phyloP scores from a whole-genome alignment of 306 rosid genomes.

The Adenanthera pavonina region DNA sequence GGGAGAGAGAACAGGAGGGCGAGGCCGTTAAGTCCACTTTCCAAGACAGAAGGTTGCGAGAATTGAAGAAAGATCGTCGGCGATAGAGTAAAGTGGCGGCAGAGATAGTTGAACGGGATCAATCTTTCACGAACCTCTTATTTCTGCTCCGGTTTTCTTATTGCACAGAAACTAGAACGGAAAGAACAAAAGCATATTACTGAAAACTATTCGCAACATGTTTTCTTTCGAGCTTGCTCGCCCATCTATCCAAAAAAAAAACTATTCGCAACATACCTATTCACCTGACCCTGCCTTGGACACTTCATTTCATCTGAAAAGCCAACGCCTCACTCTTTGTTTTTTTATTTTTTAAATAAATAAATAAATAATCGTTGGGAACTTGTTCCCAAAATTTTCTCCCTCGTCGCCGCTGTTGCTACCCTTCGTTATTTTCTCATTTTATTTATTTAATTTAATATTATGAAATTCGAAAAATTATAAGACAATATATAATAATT shows the following conservation, averaged over 20 bases:
- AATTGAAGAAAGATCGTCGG: background rate
- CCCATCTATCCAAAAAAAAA: too few species aligned
- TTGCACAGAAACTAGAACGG: slow-evolving; percentile 4
- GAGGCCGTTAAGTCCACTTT: slow-evolving; percentile 6
- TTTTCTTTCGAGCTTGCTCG: too few species aligned
- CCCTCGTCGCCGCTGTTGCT: too few species aligned
- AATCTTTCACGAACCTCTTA: background rate
- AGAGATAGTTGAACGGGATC: background rate
- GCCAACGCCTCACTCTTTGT: too few species aligned
- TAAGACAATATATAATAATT: too few species aligned
- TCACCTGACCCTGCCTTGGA: background rate
- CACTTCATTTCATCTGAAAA: background rate
- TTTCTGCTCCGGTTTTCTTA: background rate
- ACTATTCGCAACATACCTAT: background rate
- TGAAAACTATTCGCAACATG: background rate
- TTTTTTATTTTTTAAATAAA: too few species aligned
- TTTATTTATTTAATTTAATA: too few species aligned
- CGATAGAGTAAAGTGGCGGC: background rate
- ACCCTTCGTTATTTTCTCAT: too few species aligned
- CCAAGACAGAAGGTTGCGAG: background rate
- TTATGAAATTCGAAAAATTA: too few species aligned
- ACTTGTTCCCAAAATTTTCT: too few species aligned
- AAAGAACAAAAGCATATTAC: background rate
- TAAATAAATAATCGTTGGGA: too few species aligned
- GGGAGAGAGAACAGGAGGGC: slow-evolving; percentile 24